phyloP scores from a whole-genome alignment of 1,284 basidiomycete species.

The Puccinia brachypodii region DNA sequence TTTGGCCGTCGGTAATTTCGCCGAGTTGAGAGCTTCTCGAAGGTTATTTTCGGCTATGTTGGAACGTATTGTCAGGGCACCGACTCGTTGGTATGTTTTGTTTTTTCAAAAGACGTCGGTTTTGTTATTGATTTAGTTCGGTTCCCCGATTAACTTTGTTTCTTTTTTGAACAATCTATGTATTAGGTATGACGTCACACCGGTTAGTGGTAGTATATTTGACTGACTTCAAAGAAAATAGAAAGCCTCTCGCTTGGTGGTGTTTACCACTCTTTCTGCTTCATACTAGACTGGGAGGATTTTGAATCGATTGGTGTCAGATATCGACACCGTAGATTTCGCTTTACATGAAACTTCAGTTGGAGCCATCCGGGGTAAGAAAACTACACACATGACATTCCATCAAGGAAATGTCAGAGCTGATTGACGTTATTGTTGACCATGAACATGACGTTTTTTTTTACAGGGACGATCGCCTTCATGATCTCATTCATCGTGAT shows the following conservation, averaged over 20 bases:
- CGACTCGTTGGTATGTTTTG: conserved; percentile 34
- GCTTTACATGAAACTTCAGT: conserved; percentile 61
- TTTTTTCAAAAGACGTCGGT: neutral
- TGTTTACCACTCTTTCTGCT: neutral
- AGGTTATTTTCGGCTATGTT: conserved; percentile 55
- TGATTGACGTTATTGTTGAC: neutral
- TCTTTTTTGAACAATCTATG: neutral
- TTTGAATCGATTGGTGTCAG: conserved; percentile 44
- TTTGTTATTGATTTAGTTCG: neutral
- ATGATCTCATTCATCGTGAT: conserved; percentile 57
- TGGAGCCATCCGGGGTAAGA: conserved; percentile 60
- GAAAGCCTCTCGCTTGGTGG: neutral
- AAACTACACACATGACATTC: too few species aligned
- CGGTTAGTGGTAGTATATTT: neutral
- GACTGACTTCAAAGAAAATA: neutral
- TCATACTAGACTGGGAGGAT: conserved; percentile 42
- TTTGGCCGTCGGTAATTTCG: conserved; percentile 37
- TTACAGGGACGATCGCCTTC: conserved; percentile 64
- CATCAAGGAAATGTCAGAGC: neutral
- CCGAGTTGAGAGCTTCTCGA: conserved; percentile 37
- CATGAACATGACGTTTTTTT: too few species aligned
- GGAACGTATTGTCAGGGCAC: conserved; percentile 60
- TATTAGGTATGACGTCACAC: conserved; percentile 45
- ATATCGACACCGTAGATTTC: conserved; percentile 48
- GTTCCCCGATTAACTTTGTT: neutral